phyloP scores from a whole-genome alignment of 345 rosid species.

The Xanthoceras sorbifolium region DNA sequence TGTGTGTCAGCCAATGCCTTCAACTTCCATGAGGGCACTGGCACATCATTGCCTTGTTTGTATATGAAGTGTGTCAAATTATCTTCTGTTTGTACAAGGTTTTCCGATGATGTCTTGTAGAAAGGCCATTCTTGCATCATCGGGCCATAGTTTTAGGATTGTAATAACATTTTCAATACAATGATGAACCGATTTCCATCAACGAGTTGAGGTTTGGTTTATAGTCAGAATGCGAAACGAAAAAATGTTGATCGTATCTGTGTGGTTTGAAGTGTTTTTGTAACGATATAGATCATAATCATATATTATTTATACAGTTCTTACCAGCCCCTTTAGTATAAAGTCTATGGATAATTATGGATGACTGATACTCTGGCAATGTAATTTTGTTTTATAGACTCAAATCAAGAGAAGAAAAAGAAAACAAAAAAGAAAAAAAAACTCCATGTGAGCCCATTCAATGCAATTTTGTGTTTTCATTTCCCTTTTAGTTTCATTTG shows the following conservation, averaged over 20 bases:
- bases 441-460: too few relatives aligned
- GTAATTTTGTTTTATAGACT: too few relatives aligned
- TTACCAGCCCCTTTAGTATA: neutral
- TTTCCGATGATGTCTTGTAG: conserved; percentile 13
- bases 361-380: too few relatives aligned
- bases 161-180: neutral
- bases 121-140: neutral
- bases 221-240: neutral
- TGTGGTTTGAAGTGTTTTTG: too few relatives aligned
- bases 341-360: too few relatives aligned
- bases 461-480: too few relatives aligned
- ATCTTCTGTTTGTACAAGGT: conserved; percentile 22
- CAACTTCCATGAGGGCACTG: conserved; percentile 49
- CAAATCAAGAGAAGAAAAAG: too few relatives aligned
- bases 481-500: too few relatives aligned
- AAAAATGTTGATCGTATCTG: neutral
- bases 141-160: too few relatives aligned
- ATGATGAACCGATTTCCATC: neutral
- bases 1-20: conserved; percentile 37
- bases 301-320: neutral
- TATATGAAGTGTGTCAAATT: conserved; percentile 33
- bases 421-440: too few relatives aligned
- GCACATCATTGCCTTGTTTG: conserved; percentile 39
- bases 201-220: conserved; percentile 8
- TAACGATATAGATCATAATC: too few relatives aligned